phyloP scores from a whole-genome alignment of 2,329 filamentous ascomycete genomes.

The Fusarium irregulare region DNA sequence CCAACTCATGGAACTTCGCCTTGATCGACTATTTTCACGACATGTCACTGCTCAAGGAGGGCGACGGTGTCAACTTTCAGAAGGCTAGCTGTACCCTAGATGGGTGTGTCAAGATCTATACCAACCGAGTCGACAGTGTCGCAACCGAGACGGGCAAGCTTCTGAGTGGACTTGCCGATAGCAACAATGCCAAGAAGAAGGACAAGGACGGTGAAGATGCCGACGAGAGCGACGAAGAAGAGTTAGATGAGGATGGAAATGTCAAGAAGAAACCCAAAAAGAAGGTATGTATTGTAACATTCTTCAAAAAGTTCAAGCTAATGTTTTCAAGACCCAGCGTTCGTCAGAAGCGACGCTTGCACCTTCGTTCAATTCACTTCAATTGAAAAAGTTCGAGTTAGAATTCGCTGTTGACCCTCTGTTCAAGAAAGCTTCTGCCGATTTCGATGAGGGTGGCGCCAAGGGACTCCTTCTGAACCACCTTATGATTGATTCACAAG shows the following conservation, averaged over 20 bases:
- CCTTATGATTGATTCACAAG: constrained; percentile 91
- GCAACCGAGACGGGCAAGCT: constrained; percentile 97
- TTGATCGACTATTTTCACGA: constrained; percentile 99
- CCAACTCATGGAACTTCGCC: constrained; percentile 99
- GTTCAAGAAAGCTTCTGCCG: constrained; percentile 99
- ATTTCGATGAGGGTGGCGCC: constrained; percentile 97
- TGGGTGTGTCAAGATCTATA: constrained; percentile 99
- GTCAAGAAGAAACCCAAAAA: constrained; percentile 75
- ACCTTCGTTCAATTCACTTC: constrained; percentile 85
- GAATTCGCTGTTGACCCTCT: constrained; percentile 96
- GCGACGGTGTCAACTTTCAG: constrained; percentile 97
- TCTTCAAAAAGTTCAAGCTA: constrained; percentile 1
- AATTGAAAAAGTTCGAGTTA: constrained; percentile 96
- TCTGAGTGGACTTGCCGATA: constrained; percentile 91
- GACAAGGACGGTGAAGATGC: constrained; percentile 73
- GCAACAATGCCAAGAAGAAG: constrained; percentile 80
- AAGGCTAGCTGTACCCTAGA: constrained; percentile 98
- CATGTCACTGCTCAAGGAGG: constrained; percentile 96
- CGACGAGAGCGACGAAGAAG: constrained; percentile 74
- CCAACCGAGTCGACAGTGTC: constrained; percentile 96
- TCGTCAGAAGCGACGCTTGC: constrained; percentile 95
- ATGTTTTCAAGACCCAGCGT: constrained; percentile 66
- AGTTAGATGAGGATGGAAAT: constrained; percentile 71
- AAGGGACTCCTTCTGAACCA: constrained; percentile 96
- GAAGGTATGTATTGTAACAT: constrained; percentile 66